Conservation (phyloP, 352 stramenopile species). For the Globisporangium megalacanthum region DNA sequence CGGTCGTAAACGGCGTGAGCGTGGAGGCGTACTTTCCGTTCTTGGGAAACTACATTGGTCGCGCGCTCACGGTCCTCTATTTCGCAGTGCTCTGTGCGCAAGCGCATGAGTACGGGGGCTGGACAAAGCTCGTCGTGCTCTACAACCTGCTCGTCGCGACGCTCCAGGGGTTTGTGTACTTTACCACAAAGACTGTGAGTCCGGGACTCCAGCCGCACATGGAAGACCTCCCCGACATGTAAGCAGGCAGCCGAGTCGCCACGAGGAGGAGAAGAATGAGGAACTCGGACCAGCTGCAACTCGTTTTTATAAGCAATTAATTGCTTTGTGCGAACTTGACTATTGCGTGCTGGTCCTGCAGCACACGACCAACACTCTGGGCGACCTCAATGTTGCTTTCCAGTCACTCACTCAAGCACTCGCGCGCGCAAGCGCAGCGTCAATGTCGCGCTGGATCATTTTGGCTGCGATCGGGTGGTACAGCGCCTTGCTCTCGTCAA, state of each 20-base stretch:
- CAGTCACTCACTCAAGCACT: too few relatives aligned
- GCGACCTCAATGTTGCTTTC: too few relatives aligned
- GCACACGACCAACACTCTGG: too few relatives aligned
- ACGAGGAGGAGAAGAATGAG: background rate
- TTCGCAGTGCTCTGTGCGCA: slow-evolving; percentile 74
- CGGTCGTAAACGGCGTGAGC: slow-evolving; percentile 73
- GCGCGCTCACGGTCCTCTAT: slow-evolving; percentile 71
- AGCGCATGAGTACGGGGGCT: slow-evolving; percentile 58
- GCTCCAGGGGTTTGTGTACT: slow-evolving; percentile 76
- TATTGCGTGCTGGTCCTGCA: too few relatives aligned
- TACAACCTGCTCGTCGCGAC: slow-evolving; percentile 76
- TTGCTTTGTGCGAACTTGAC: too few relatives aligned
- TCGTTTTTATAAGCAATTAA: slow-evolving; percentile 1
- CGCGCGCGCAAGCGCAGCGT: background rate
- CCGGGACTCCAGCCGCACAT: slow-evolving; percentile 43
- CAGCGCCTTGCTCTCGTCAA: slow-evolving; percentile 44
- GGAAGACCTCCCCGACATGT: slow-evolving; percentile 66
- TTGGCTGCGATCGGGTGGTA: slow-evolving; percentile 72
- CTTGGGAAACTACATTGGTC: slow-evolving; percentile 83
- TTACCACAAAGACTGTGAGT: slow-evolving; percentile 74
- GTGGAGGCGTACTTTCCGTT: slow-evolving; percentile 85
- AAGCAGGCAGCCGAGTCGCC: background rate
- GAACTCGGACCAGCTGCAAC: background rate
- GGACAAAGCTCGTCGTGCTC: slow-evolving; percentile 65
- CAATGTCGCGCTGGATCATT: slow-evolving; percentile 62